Evolutionary conservation across 2,329 filamentous ascomycete genomes (phyloP).

Genomic region (Cordyceps pruinosa): DNA sequence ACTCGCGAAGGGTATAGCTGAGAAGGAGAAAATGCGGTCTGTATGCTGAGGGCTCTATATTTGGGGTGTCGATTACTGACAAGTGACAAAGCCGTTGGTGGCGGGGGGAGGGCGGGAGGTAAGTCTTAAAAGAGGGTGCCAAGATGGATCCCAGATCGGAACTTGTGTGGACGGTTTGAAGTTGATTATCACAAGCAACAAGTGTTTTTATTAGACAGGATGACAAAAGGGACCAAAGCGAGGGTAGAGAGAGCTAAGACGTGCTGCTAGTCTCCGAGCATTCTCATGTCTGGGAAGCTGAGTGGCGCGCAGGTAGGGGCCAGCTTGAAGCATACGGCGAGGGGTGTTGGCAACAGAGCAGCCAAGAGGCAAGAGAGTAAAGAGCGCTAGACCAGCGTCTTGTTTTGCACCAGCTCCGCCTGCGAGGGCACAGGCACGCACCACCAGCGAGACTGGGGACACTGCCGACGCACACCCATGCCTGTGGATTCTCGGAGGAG

Average conservation of each 20-base stretch:
- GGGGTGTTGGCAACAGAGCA: neutral
- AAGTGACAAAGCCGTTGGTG: neutral
- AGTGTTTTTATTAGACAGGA: neutral
- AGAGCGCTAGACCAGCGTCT: neutral
- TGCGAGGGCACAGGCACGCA: neutral
- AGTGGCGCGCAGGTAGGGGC: neutral
- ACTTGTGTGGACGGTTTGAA: neutral
- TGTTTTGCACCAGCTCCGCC: conserved; percentile 2
- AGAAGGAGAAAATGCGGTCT: neutral
- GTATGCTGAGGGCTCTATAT: neutral
- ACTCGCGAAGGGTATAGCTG: too few relatives aligned
- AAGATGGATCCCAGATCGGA: neutral
- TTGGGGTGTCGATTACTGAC: neutral
- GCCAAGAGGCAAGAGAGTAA: neutral
- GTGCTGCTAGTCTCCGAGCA: neutral
- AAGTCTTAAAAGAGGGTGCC: neutral
- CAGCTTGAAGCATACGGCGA: neutral
- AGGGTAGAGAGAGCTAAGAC: neutral
- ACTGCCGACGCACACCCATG: neutral
- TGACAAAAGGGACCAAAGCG: neutral
- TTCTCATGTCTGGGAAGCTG: neutral
- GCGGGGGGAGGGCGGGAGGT: neutral
- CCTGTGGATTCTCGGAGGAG: neutral
- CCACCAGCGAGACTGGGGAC: neutral
- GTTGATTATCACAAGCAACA: neutral